Evolutionary conservation across 306 rosid species (phyloP).

Genomic region (Trifolium subterraneum): DNA sequence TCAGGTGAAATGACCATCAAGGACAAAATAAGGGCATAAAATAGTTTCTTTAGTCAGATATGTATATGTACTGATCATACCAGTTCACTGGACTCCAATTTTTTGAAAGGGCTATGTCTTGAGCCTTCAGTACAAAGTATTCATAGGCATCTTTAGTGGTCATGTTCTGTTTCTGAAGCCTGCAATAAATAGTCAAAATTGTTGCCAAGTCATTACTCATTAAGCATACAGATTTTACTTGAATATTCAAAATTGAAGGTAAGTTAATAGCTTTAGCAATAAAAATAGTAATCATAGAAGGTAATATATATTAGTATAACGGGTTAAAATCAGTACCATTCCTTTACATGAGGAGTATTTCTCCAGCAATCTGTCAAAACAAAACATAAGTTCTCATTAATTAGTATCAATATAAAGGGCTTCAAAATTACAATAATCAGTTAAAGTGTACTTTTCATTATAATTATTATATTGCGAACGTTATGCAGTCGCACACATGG

Average conservation of each 20-base stretch:
- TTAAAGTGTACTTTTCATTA: no score
- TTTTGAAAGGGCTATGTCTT: slow-evolving; percentile 78
- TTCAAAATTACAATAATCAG: background rate
- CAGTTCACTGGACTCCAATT: slow-evolving; percentile 95
- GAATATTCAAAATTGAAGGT: slow-evolving; percentile 16
- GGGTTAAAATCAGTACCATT: slow-evolving; percentile 62
- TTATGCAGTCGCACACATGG: no score
- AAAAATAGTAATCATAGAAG: slow-evolving; percentile 16
- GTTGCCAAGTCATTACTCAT: slow-evolving; percentile 4
- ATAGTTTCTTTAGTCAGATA: slow-evolving; percentile 25
- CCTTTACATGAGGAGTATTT: slow-evolving; percentile 63
- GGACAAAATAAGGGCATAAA: slow-evolving; percentile 24
- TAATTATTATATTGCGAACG: no score
- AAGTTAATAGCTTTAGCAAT: slow-evolving; percentile 18
- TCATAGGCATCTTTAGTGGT: slow-evolving; percentile 82
- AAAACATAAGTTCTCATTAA: slow-evolving; percentile 40
- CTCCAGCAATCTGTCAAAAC: slow-evolving; percentile 89
- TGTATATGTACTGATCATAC: slow-evolving; percentile 50
- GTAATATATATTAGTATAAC: slow-evolving; percentile 23
- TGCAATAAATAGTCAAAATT: slow-evolving; percentile 40
- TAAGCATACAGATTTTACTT: slow-evolving; percentile 20
- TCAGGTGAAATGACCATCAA: slow-evolving; percentile 28
- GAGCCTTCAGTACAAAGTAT: slow-evolving; percentile 90
- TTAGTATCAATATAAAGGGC: slow-evolving; percentile 18
- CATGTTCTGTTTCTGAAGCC: slow-evolving; percentile 78